phyloP scores from a whole-genome alignment of 2,329 filamentous ascomycete species.

The Aspergillus oerlinghausenensis region DNA sequence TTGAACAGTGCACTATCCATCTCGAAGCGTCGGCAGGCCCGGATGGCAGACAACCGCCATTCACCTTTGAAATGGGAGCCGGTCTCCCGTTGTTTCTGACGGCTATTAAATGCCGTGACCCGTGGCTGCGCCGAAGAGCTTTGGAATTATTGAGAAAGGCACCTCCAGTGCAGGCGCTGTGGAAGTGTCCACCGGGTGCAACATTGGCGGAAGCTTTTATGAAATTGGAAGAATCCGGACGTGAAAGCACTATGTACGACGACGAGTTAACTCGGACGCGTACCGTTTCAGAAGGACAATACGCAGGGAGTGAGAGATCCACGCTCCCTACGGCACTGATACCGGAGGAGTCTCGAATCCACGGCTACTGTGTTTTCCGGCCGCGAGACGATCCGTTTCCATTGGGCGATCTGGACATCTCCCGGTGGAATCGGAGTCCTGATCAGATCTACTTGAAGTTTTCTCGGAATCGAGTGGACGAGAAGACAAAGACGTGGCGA shows the following conservation, averaged over 20 bases:
- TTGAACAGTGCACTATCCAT: slow-evolving; percentile 2
- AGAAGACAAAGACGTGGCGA: background rate
- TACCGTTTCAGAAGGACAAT: too few relatives aligned
- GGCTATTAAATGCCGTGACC: slow-evolving; percentile 5
- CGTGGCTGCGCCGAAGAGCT: slow-evolving; percentile 1
- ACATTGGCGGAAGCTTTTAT: slow-evolving; percentile 2
- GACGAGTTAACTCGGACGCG: too few relatives aligned
- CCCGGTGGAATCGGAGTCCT: background rate
- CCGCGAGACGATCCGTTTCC: background rate
- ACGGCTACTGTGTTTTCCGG: background rate
- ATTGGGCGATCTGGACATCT: background rate
- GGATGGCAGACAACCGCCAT: slow-evolving; percentile 7
- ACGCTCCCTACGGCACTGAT: background rate
- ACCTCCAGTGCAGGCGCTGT: slow-evolving; percentile 5
- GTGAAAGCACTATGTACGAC: too few relatives aligned
- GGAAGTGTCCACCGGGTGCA: slow-evolving; percentile 1
- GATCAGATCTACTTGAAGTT: slow-evolving; percentile 6
- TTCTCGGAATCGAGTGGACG: background rate
- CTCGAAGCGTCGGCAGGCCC: slow-evolving; percentile 1
- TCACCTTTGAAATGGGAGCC: slow-evolving; percentile 7
- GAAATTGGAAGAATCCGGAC: background rate
- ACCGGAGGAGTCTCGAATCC: background rate
- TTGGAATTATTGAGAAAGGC: slow-evolving; percentile 1
- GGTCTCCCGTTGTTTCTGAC: slow-evolving; percentile 5
- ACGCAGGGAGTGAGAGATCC: background rate